Conservation (phyloP, 2,329 filamentous ascomycete species). For the Ceratocystis albifundus region DNA sequence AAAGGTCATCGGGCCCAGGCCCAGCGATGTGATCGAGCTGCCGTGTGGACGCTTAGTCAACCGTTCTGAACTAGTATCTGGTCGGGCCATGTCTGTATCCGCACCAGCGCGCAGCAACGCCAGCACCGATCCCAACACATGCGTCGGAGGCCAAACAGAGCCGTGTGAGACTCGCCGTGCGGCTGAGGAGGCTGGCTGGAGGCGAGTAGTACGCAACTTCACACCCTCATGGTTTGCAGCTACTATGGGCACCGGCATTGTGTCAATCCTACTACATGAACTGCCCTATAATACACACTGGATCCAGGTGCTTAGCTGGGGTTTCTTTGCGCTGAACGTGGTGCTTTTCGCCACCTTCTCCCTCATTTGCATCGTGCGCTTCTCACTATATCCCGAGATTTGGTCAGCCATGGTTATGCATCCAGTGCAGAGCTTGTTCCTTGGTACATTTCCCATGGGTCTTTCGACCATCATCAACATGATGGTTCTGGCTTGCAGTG, state of each 20-base stretch:
- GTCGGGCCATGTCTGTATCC: background rate
- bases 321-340: conserved; percentile 51
- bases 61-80: background rate
- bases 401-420: conserved; percentile 56
- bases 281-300: conserved; percentile 49
- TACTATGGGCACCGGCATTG: conserved; percentile 58
- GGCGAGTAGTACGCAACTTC: conserved; percentile 39
- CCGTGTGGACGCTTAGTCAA: conserved; percentile 15
- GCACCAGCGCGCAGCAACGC: background rate
- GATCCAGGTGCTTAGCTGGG: conserved; percentile 47
- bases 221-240: conserved; percentile 49
- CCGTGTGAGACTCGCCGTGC: background rate
- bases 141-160: background rate
- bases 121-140: background rate
- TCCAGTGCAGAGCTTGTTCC: conserved; percentile 55
- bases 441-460: conserved; percentile 58
- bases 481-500: conserved; percentile 48
- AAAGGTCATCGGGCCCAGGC: background rate
- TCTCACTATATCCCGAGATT: conserved; percentile 53
- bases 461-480: conserved; percentile 57
- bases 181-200: conserved; percentile 33
- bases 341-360: conserved; percentile 46
- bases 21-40: conserved; percentile 10
- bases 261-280: conserved; percentile 49
- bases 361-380: conserved; percentile 46